Evolutionary conservation across 257 asterid species (phyloP).

Genomic region (Rubia yunnanensis): DNA sequence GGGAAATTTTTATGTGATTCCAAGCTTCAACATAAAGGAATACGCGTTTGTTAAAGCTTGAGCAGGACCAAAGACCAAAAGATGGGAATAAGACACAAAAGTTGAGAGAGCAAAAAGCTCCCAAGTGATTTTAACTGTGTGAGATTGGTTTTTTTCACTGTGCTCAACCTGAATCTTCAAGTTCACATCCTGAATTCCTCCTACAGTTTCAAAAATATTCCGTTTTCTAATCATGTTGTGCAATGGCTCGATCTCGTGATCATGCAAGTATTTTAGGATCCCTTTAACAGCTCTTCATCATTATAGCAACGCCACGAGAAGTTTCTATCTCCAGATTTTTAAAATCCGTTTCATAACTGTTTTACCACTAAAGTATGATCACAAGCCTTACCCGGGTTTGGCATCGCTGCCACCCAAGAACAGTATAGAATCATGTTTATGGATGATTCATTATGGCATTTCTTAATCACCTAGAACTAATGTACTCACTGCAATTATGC

Average conservation of each 20-base stretch:
- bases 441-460: not conserved
- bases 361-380: not conserved
- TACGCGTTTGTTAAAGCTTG: constrained; percentile 5
- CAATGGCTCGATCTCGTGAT: not conserved
- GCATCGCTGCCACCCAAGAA: not conserved
- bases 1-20: constrained; percentile 7
- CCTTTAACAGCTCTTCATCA: not conserved
- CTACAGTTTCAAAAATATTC: not conserved
- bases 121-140: constrained; percentile 17
- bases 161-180: constrained; percentile 10
- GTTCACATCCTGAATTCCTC: not conserved
- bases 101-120: constrained; percentile 1
- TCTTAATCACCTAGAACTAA: not conserved
- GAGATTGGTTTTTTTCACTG: not conserved
- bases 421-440: not conserved
- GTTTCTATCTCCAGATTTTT: not conserved
- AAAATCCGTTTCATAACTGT: not conserved
- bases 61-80: not conserved
- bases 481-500: not conserved
- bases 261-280: not conserved
- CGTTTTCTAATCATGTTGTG: not conserved
- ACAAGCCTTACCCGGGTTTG: not conserved
- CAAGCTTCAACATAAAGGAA: constrained; percentile 20
- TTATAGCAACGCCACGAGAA: not conserved
- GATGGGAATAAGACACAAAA: constrained; percentile 3